phyloP scores from a whole-genome alignment of 306 rosid species.

The Amphicarpaea edgeworthii region DNA sequence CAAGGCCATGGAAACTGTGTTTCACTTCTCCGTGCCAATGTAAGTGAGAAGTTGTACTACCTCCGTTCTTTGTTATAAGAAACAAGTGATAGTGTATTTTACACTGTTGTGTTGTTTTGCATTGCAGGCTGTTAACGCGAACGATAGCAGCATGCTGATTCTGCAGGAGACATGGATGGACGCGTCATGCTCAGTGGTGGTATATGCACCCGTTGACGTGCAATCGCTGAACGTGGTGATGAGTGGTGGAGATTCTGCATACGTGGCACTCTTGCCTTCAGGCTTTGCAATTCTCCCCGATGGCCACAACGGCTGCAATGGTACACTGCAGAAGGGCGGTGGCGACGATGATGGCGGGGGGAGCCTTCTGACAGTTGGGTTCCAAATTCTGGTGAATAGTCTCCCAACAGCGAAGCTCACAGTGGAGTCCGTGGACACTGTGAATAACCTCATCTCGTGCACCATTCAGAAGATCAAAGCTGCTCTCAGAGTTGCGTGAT shows the following conservation, averaged over 20 bases:
- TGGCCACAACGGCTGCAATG: conserved; percentile 34
- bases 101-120: neutral
- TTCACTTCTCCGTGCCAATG: conserved; percentile 80
- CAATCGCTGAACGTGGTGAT: conserved; percentile 73
- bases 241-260: conserved; percentile 87
- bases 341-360: conserved; percentile 42
- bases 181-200: conserved; percentile 75
- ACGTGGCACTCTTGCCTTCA: conserved; percentile 88
- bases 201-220: conserved; percentile 85
- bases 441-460: conserved; percentile 78
- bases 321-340: conserved; percentile 32
- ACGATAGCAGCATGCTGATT: conserved; percentile 74
- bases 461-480: conserved; percentile 86
- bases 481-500: conserved; percentile 56
- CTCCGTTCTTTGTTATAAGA: too few relatives aligned
- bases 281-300: conserved; percentile 87
- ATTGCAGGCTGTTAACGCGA: conserved; percentile 69
- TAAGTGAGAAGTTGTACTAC: too few relatives aligned
- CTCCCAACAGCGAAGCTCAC: conserved; percentile 79
- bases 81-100: too few relatives aligned
- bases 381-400: conserved; percentile 80
- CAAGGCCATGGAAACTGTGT: conserved; percentile 73
- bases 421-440: conserved; percentile 78
- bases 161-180: conserved; percentile 93
- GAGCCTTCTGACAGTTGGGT: conserved; percentile 81